Evolutionary conservation across 1,284 basidiomycete species (phyloP), one percentile per base, ranked within the genome.

Genomic region (Spongispora temasekensis): DNA sequence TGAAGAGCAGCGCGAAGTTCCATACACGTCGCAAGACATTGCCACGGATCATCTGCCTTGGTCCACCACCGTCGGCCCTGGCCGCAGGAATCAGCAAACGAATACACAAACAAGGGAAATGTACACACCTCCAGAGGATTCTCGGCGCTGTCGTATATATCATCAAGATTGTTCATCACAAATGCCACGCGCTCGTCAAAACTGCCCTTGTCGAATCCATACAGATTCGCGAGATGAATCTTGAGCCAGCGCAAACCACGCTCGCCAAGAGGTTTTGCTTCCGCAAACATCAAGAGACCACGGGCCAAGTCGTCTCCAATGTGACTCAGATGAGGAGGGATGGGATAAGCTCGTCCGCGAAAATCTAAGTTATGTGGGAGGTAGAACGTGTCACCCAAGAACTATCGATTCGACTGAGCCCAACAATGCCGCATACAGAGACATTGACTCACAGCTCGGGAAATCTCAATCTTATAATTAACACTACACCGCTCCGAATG

Each of bases 291-390:
- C 34, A 99, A 81, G 55, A 99, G 78, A 13, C 96, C 94, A 73
- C 97, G 90, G 66, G 90, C 92, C 19, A 99, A 81, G 73, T 99
- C 97, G 74, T 99, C 94, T 23, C 97, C 97, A 57, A 98, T 93
- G 70, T 99, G 97, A 70, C 91, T 96, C 62, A 99, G 81, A 78
- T 98, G 94, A 2, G 97, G 95, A 0, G 97, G 96, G 56, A 98
- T 90, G 4, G 97, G 97, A 73, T 99, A 99, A 1, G 97, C 95
- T 57, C 97, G 90, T 5, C 97, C 97, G 64, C 97, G 89, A 85
- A 99, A 99, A 76, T 99, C 97, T 71, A 99, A 83, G 76, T 98
- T 98, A 78, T 99, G 97, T 0, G 97, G 97, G 63, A 97, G 84
- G 77, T 95, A 99, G 75, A 99, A 91, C 0, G 81, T 87, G 70